phyloP scores from a whole-genome alignment of 2,329 filamentous ascomycete genomes.

The Ceratocystis diversiconidia region DNA sequence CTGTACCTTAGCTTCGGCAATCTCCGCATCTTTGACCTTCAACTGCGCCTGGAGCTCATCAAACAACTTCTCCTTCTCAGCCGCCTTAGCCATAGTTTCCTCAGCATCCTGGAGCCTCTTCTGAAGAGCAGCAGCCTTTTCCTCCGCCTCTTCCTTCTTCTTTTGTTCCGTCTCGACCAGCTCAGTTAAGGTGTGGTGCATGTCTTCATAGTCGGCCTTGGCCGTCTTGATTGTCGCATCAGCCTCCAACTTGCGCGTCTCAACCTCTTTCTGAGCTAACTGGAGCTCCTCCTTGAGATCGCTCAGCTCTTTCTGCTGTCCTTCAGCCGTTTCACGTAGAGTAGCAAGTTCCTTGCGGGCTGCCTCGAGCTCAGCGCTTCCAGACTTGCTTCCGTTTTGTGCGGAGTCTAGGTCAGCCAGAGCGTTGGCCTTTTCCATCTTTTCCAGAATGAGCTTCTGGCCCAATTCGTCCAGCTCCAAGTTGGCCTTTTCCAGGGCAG shows the following conservation, averaged over 20 bases:
- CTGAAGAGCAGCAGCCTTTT: constrained; percentile 34
- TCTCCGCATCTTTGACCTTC: constrained; percentile 50
- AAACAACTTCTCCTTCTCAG: constrained; percentile 35
- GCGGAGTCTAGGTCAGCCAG: constrained; percentile 46
- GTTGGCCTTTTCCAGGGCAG: constrained; percentile 15
- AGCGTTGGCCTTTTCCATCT: constrained; percentile 45
- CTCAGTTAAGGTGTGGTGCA: constrained; percentile 47
- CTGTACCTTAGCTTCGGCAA: constrained; percentile 45
- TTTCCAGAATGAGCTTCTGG: constrained; percentile 42
- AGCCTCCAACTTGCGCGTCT: constrained; percentile 37
- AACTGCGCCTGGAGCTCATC: constrained; percentile 40
- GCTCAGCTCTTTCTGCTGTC: constrained; percentile 26
- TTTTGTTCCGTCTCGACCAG: constrained; percentile 44
- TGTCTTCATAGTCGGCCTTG: constrained; percentile 45
- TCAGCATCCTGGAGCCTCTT: constrained; percentile 24
- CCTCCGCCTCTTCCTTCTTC: constrained; percentile 38
- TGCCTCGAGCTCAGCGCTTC: constrained; percentile 40
- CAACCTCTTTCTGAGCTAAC: constrained; percentile 38
- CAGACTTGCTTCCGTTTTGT: constrained; percentile 38
- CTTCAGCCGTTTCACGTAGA: constrained; percentile 34
- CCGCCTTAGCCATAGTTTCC: constrained; percentile 22
- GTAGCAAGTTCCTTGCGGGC: constrained; percentile 37
- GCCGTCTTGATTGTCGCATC: constrained; percentile 41
- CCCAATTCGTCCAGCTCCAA: constrained; percentile 35
- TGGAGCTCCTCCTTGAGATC: constrained; percentile 31